Evolutionary conservation across 305 asterid species (phyloP).

Genomic region (Withania somnifera): DNA sequence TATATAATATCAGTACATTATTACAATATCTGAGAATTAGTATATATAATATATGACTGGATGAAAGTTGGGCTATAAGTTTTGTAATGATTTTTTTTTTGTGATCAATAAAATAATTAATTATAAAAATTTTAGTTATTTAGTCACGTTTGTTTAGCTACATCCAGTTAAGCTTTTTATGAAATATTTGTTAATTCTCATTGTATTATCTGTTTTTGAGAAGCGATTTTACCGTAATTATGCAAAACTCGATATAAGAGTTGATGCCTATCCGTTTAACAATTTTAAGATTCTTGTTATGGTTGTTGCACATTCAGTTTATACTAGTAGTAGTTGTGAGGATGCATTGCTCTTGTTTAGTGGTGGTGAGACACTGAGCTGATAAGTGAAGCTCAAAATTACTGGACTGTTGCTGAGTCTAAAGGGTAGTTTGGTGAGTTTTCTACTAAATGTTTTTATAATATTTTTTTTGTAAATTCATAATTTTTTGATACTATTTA

Average conservation of each 20-base stretch:
- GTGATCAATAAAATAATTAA: too few species aligned
- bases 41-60: too few species aligned
- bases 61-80: too few species aligned
- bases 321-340: conserved; percentile 79
- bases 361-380: conserved; percentile 99
- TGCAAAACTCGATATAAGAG: conserved; percentile 30
- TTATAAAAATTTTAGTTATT: too few species aligned
- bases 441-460: too few species aligned
- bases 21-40: too few species aligned
- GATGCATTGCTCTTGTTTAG: conserved; percentile 73
- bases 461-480: too few species aligned
- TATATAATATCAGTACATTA: too few species aligned
- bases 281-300: conserved; percentile 67
- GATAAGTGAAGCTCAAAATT: conserved; percentile 92
- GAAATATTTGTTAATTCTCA: conserved; percentile 33
- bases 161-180: conserved; percentile 53
- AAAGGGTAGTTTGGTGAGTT: conserved; percentile 93
- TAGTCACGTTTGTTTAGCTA: too few species aligned
- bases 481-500: too few species aligned
- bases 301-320: conserved; percentile 99
- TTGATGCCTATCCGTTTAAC: conserved; percentile 47
- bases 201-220: conserved; percentile 32
- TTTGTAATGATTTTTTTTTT: too few species aligned
- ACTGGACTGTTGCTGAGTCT: conserved; percentile 86
- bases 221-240: conserved; percentile 28